These are phyloP conservation scores for Starmera dryadoides DNA, from an alignment of 805 yeast genomes.

Conservation along the genomic window DNA sequence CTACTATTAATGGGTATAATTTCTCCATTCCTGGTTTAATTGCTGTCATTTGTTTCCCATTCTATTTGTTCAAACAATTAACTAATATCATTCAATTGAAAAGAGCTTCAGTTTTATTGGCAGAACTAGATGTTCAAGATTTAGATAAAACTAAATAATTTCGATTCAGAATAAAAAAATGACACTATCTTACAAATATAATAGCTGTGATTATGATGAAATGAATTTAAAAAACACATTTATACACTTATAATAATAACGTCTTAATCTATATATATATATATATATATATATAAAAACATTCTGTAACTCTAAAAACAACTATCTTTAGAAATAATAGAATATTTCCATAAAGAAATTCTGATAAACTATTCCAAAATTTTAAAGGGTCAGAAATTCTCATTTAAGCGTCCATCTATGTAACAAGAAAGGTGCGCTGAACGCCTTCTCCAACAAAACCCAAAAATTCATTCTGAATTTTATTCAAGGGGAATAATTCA, in stretches of 20 bases:
- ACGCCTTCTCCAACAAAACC: conserved; percentile 23
- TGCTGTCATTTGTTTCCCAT: conserved; percentile 62
- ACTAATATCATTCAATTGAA: conserved; percentile 85
- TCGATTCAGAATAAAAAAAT: too few relatives aligned
- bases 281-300: too few relatives aligned
- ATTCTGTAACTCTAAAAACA: not conserved
- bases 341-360: not conserved
- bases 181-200: not conserved
- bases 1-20: conserved; percentile 22
- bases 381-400: conserved; percentile 22
- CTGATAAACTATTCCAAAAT: not conserved
- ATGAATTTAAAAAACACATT: not conserved
- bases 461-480: conserved; percentile 5
- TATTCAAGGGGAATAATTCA: conserved; percentile 13
- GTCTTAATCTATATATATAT: too few relatives aligned
- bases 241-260: not conserved
- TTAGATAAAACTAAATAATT: conserved; percentile 21
- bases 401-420: conserved; percentile 16
- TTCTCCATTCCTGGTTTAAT: conserved; percentile 56
- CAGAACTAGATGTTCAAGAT: conserved; percentile 53
- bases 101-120: conserved; percentile 77
- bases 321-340: not conserved
- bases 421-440: conserved; percentile 24
- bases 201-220: not conserved
- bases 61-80: conserved; percentile 85